Base-by-base conservation (phyloP, 352 stramenopile species). In the Phytophthora sojae region DNA sequence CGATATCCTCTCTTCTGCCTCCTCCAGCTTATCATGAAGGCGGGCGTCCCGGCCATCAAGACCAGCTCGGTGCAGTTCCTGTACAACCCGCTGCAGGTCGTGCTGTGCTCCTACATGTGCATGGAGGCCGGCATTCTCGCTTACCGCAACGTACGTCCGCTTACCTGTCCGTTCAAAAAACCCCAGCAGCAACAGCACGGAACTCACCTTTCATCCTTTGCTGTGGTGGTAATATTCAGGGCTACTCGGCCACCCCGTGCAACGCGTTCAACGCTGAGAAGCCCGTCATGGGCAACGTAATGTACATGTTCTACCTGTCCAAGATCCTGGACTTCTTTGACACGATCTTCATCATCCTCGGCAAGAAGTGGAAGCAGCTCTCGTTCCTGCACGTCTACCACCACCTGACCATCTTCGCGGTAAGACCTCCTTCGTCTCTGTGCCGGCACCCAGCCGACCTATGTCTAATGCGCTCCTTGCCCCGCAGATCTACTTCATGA, bases 271-370 rank as follows among this genome's bases (percentile, higher is more conserved):
- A 94, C 71, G 71, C 77, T 14, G 78, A 88, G 49, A 95, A 98
- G 68, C 96, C 97, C 2, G 82, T 98, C 54, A 89, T 99, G 75
- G 93, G 85, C 61, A 98, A 98, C 76, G 76, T 99, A 25, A 71
- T 99, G 11, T 99, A 98, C 91, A 82, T 99, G 15, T 99, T 99
- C 78, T 99, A 98, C 86, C 80, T 99, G 60, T 99, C 93, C 63
- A 99, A 99, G 88, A 81, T 98, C 44, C 79, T 98, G 19, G 94
- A 98, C 71, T 96, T 97, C 61, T 80, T 81, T 62, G 94, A 98
- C 83, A 98, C 95, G 37, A 91, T 99, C 79, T 99, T 99, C 84
- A 99, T 99, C 76, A 94, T 99, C 61, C 69, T 98, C 25, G 94
- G 96, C 67, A 99, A 99, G 82, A 99, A 99, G 75, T 99, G 95